Percentiles rank a stretch among this genome's conserved stretches.
Conservation (phyloP, 768 basidiomycete species). For the Macrocybe gigantea region DNA sequence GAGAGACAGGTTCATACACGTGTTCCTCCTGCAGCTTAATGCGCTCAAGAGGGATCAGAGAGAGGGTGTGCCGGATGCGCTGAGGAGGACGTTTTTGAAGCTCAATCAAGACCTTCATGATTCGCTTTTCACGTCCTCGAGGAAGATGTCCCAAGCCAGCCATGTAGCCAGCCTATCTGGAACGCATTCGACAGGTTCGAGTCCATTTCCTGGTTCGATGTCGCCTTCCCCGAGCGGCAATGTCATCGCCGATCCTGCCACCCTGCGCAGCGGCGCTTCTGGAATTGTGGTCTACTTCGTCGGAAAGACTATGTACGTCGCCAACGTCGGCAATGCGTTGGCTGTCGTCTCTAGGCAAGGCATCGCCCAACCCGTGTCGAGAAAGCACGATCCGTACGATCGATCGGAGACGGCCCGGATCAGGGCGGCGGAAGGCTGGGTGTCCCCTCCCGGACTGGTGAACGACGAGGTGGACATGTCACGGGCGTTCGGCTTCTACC, state of each 20-base stretch:
- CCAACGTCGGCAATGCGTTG: conserved; percentile 84
- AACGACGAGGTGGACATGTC: conserved; percentile 91
- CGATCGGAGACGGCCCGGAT: conserved; percentile 82
- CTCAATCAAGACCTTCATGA: conserved; percentile 83
- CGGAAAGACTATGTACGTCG: conserved; percentile 77
- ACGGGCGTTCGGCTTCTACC: conserved; percentile 91
- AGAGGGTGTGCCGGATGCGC: conserved; percentile 66
- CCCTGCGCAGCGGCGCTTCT: conserved; percentile 67
- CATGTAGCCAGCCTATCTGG: too few relatives aligned
- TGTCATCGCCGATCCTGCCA: conserved; percentile 37
- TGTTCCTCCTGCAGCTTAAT: conserved; percentile 55
- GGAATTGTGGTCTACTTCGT: conserved; percentile 84
- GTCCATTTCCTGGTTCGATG: too few relatives aligned
- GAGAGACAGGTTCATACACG: conserved; percentile 69
- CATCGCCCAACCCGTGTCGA: conserved; percentile 66
- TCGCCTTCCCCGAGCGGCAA: conserved; percentile 20
- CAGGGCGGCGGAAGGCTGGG: conserved; percentile 88
- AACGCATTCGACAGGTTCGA: too few relatives aligned
- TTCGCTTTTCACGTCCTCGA: conserved; percentile 41
- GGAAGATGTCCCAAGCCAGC: conserved; percentile 76
- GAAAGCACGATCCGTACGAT: conserved; percentile 87
- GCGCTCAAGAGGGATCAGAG: conserved; percentile 36
- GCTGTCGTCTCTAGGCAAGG: conserved; percentile 83
- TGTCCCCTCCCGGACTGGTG: conserved; percentile 84
- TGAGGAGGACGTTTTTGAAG: conserved; percentile 82